Percentiles rank a stretch among this genome's conserved stretches.
Evolutionary conservation across 495 filamentous ascomycete species (phyloP).

Genomic region (Patellaria atrata): DNA sequence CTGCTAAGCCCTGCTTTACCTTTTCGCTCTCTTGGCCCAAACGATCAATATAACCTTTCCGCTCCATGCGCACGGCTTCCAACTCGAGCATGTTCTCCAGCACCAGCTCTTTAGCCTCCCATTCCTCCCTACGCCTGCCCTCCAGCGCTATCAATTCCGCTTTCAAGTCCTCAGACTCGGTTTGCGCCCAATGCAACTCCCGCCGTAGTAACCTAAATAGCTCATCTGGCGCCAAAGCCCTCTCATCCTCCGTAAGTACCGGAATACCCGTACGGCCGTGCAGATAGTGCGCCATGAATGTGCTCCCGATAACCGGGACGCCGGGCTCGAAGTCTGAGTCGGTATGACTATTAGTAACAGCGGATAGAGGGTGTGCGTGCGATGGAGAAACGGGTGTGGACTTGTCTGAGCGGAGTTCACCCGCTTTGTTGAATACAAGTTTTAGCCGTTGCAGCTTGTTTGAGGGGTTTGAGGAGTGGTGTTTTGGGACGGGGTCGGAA

Average conservation of each 20-base stretch:
- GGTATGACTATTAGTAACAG: conserved; percentile 3
- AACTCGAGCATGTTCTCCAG: conserved; percentile 46
- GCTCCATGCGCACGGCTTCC: conserved; percentile 28
- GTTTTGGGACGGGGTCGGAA: conserved; percentile 73
- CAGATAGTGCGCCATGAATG: conserved; percentile 25
- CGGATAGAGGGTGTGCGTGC: conserved; percentile 11
- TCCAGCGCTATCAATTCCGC: conserved; percentile 47
- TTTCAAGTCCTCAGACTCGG: conserved; percentile 48
- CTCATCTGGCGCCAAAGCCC: conserved; percentile 48
- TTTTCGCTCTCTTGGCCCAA: conserved; percentile 29
- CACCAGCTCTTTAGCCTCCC: conserved; percentile 66
- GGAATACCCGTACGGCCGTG: conserved; percentile 30
- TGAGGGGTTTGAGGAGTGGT: conserved; percentile 39
- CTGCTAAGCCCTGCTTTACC: conserved; percentile 13
- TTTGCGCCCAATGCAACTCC: conserved; percentile 68
- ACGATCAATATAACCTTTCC: conserved; percentile 11
- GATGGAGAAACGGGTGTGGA: conserved; percentile 17
- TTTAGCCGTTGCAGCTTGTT: conserved; percentile 22
- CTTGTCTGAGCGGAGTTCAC: conserved; percentile 2
- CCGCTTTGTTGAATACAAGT: conserved; percentile 18
- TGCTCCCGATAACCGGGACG: no score
- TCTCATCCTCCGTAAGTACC: conserved; percentile 45
- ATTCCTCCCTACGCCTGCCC: conserved; percentile 56
- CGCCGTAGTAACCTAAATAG: conserved; percentile 60
- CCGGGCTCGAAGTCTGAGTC: conserved; percentile 23